Percentiles rank a stretch among this genome's conserved stretches.
These are phyloP conservation scores for Dictyostelium brefeldianum DNA, from an alignment of 78 protist genomes.

Conservation along the genomic window DNA sequence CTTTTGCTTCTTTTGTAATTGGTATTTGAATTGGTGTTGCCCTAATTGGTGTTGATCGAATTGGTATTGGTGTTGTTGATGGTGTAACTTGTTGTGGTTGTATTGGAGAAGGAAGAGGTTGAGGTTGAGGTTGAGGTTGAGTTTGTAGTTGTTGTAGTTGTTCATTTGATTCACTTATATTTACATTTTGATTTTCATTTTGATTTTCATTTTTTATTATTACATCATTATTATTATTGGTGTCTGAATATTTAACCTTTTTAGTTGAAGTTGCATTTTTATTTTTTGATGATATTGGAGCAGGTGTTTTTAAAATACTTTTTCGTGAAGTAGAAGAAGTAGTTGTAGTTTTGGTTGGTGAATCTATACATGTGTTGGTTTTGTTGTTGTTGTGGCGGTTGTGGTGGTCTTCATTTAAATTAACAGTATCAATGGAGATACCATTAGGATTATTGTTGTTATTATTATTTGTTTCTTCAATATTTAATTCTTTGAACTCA, in stretches of 20 bases:
- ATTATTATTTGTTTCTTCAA: too few relatives aligned
- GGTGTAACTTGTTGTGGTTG: background rate
- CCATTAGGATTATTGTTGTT: too few relatives aligned
- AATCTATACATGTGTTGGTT: background rate
- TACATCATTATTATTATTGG: background rate
- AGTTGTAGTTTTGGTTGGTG: background rate
- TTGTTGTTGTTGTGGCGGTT: background rate
- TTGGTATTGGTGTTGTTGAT: background rate
- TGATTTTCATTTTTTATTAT: background rate
- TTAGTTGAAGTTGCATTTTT: background rate
- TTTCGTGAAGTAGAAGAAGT: background rate
- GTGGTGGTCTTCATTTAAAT: too few relatives aligned
- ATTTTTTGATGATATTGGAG: background rate
- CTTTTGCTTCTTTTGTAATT: constrained; percentile 8
- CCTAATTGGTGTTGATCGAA: background rate
- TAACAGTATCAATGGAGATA: too few relatives aligned
- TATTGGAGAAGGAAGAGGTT: background rate
- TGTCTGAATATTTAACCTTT: background rate
- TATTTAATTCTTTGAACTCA: too few relatives aligned
- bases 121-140: background rate
- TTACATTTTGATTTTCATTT: background rate
- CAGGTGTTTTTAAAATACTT: background rate
- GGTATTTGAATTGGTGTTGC: background rate
- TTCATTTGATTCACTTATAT: background rate
- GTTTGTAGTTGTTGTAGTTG: background rate